These are phyloP conservation scores for Diaporthe aspalathi DNA, from an alignment of 2,329 filamentous ascomycete genomes.

Conservation along the genomic window DNA sequence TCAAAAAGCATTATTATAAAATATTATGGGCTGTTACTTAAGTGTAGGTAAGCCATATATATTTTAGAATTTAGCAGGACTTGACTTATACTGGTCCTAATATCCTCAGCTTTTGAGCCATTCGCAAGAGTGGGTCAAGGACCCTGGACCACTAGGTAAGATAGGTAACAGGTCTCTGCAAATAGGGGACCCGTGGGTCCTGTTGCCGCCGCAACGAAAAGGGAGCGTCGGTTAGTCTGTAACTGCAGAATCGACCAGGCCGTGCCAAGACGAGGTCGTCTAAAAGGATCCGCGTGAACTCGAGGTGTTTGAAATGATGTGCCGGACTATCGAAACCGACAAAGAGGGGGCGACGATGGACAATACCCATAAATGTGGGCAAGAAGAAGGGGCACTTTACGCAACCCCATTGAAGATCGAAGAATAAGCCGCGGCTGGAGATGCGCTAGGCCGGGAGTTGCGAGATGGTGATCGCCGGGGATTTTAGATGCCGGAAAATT, in stretches of 20 bases:
- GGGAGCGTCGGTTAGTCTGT: not conserved
- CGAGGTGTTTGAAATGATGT: not conserved
- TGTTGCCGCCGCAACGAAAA: not conserved
- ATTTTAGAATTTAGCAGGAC: not conserved
- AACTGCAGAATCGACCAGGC: conserved; percentile 3
- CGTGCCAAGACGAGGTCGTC: not conserved
- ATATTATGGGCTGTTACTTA: not conserved
- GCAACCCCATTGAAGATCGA: not conserved
- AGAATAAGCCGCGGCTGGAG: not conserved
- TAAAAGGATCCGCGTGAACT: not conserved
- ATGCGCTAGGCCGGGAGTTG: conserved; percentile 2
- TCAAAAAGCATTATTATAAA: not conserved
- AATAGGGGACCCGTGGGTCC: conserved; percentile 16
- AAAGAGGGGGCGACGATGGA: not conserved
- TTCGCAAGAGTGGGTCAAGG: not conserved
- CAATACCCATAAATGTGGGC: conserved; percentile 7
- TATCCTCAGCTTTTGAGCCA: not conserved
- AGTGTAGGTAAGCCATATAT: not conserved
- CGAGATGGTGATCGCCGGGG: conserved; percentile 22
- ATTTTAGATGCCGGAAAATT: not conserved
- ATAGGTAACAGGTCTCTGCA: not conserved
- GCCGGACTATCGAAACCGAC: not conserved
- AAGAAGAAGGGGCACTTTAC: not conserved
- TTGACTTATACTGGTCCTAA: not conserved
- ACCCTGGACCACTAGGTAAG: not conserved